Conservation (phyloP, 306 rosid species). For the apple (Malus domestica) region DNA sequence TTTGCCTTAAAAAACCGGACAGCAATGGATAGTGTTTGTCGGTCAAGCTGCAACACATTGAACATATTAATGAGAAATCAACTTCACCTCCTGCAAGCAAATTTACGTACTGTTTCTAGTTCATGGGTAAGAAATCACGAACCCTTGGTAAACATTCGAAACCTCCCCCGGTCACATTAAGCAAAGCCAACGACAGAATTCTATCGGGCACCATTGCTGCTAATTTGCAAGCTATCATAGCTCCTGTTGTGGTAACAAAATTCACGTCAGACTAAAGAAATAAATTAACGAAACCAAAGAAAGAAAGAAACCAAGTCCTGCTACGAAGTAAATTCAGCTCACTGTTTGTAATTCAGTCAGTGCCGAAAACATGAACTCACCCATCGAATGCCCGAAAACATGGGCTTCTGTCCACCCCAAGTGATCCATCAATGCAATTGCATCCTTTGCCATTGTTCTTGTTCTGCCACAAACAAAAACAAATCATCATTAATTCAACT, state of each 20-base stretch:
- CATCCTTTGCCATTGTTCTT: slow-evolving; percentile 80
- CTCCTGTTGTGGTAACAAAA: slow-evolving; percentile 44
- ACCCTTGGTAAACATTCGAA: slow-evolving; percentile 92
- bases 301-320: neutral
- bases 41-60: slow-evolving; percentile 52
- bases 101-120: too few species aligned
- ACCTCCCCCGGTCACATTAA: slow-evolving; percentile 89
- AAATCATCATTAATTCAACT: neutral
- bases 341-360: neutral
- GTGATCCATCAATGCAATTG: slow-evolving; percentile 74
- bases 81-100: neutral
- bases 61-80: neutral
- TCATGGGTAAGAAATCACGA: neutral
- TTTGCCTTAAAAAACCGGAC: slow-evolving; percentile 78
- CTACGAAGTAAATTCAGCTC: neutral
- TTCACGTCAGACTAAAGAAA: neutral
- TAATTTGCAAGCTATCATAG: slow-evolving; percentile 84
- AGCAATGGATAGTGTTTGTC: slow-evolving; percentile 60
- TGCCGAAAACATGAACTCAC: slow-evolving; percentile 32
- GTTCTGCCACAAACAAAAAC: slow-evolving; percentile 59
- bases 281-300: neutral
- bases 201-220: slow-evolving; percentile 87
- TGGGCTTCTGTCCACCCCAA: slow-evolving; percentile 90
- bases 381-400: slow-evolving; percentile 96
- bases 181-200: slow-evolving; percentile 77